A percentile compares a stretch with the other conserved stretches of the same genome.
Conservation (phyloP, 495 filamentous ascomycete genomes). For the Penicillium paxilli region DNA sequence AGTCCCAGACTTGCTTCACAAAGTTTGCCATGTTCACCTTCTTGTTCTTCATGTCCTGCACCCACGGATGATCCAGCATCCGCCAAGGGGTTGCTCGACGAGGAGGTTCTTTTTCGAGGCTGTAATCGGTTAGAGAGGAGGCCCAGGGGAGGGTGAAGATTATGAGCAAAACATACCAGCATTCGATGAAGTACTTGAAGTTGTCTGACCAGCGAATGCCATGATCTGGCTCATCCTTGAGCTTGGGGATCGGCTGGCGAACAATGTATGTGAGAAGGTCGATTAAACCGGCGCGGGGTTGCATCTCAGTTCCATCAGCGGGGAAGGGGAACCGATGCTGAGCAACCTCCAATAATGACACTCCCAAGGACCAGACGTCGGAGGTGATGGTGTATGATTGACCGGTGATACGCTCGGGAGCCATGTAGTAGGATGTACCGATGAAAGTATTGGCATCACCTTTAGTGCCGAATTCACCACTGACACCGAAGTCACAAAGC, state of each 20-base stretch:
- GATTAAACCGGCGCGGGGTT: conserved; percentile 82
- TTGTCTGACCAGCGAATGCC: conserved; percentile 90
- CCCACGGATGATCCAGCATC: conserved; percentile 99
- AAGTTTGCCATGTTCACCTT: conserved; percentile 96
- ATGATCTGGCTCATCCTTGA: conserved; percentile 85
- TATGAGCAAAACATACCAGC: conserved; percentile 72
- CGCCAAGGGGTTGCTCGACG: conserved; percentile 93
- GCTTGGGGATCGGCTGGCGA: conserved; percentile 88
- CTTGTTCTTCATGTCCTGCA: conserved; percentile 91
- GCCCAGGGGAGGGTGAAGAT: not conserved
- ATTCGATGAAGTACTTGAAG: conserved; percentile 99
- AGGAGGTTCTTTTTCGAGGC: conserved; percentile 88
- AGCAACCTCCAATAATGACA: conserved; percentile 94
- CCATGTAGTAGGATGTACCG: conserved; percentile 99
- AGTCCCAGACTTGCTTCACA: conserved; percentile 91
- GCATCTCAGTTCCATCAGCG: conserved; percentile 91
- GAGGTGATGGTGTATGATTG: conserved; percentile 98
- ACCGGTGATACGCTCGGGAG: conserved; percentile 94
- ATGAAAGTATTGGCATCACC: conserved; percentile 99
- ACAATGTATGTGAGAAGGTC: conserved; percentile 97
- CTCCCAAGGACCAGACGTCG: conserved; percentile 96
- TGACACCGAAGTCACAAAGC: conserved; percentile 97
- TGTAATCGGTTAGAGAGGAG: conserved; percentile 30
- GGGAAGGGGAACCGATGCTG: conserved; percentile 98
- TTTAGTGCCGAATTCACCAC: conserved; percentile 96